These are phyloP conservation scores for Sideroxylon spinosum DNA, from an alignment of 179 eudicot genomes.

Conservation along the genomic window DNA sequence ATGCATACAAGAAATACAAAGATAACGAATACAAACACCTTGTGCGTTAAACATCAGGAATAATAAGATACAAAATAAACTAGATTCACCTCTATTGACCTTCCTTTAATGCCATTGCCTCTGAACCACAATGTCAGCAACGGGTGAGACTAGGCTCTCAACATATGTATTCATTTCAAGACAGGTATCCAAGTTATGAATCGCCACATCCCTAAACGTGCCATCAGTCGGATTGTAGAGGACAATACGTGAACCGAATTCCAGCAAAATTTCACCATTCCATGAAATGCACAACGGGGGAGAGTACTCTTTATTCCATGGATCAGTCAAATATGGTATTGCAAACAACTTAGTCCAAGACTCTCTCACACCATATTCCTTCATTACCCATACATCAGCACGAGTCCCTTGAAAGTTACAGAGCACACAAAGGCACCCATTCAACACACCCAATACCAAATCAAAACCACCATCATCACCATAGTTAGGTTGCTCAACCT, in stretches of 20 bases:
- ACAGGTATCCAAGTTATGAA: not conserved
- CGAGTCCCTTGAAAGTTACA: constrained; percentile 16
- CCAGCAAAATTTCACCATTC: constrained; percentile 16
- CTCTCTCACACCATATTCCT: constrained; percentile 25
- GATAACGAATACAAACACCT: no score
- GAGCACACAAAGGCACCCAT: constrained; percentile 23
- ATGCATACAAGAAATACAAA: no score
- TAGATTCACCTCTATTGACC: not conserved
- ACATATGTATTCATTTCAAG: not conserved
- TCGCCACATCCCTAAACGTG: not conserved
- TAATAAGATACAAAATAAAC: no score
- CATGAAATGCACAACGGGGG: not conserved
- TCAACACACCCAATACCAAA: constrained; percentile 18
- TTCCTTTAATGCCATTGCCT: not conserved
- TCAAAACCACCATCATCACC: constrained; percentile 7
- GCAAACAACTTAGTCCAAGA: constrained; percentile 28
- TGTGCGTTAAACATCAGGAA: no score
- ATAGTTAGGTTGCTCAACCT: constrained; percentile 26
- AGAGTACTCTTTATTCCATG: not conserved
- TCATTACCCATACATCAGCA: constrained; percentile 40
- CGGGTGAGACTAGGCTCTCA: constrained; percentile 22
- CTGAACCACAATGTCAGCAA: not conserved
- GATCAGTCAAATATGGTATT: constrained; percentile 17
- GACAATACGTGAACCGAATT: not conserved
- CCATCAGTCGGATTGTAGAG: constrained; percentile 10